Base-by-base conservation (phyloP, 139 green algal species). In the Micractinium conductrix region DNA sequence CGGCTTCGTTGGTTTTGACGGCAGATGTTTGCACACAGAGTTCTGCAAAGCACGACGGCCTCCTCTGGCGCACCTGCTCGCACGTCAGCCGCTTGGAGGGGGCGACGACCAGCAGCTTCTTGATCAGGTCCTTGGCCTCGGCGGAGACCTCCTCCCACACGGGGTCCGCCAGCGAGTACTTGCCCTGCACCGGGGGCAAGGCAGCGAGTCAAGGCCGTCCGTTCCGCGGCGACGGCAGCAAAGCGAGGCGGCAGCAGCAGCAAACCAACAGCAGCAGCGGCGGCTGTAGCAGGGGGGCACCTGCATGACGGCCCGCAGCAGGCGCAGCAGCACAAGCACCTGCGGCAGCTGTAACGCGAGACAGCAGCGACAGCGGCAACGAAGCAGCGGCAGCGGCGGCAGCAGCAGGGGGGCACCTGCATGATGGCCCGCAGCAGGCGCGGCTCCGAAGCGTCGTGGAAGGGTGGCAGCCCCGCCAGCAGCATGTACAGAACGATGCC, bases 401-500 rank as follows among this genome's bases (percentile, higher is more conserved):
- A n/a, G n/a, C n/a, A n/a, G n/a, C n/a, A n/a, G n/a, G n/a, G n/a
- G n/a, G n/a, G n/a, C 92, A 93, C 53, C 84, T 88, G 24, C 91
- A 84, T 74, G 69, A 98, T 98, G 82, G 93, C 91, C 19, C 95
- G 84, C 88, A 98, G 98, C 44, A 99, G 92, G 62, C 89, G 85
- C 28, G 94, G 92, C 85, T 99, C 95, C 65, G 86, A 94, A 74
- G 97, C 94, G 79, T 93, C 91, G 79, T 94, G 96, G 60, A 83
- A 83, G 28, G 78, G 78, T 28, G 60, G 78, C 60, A 44, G 16
- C 19, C 78, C 78, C 22, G 60, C 60, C 38, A 83, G 78, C 78
- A 83, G 60, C 78, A 83, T 83, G 78, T 83, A 83, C 78, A 83
- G 78, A 5, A 83, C 65, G 6, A 83, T 67, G 60, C 78, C 78